Conservation (phyloP, 164 flowering plant genomes). For the Magnolia kwangsiensis region DNA sequence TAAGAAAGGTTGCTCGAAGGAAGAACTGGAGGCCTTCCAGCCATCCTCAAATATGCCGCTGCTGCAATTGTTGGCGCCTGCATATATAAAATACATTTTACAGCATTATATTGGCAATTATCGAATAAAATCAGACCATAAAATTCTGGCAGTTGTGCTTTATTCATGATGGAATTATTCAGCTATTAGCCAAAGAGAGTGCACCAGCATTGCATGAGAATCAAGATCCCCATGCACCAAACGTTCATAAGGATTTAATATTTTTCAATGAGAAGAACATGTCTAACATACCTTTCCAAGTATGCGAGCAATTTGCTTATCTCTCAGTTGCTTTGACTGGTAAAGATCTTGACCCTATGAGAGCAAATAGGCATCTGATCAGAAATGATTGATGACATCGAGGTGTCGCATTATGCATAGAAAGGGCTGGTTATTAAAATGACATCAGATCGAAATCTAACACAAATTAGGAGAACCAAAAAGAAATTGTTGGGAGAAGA, state of each 20-base stretch:
- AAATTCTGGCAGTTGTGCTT: neutral
- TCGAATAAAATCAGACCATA: neutral
- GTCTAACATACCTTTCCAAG: slow-evolving; percentile 76
- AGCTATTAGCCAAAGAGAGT: neutral
- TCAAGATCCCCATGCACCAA: neutral
- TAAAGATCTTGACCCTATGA: slow-evolving; percentile 93
- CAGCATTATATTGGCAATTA: neutral
- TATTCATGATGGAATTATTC: neutral
- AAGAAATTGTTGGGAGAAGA: too few relatives aligned
- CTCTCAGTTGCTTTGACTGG: slow-evolving; percentile 87
- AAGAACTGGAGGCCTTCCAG: slow-evolving; percentile 96
- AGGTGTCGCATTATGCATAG: neutral
- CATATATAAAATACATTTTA: neutral
- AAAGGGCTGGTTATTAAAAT: neutral
- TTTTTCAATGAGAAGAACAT: neutral
- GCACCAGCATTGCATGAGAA: neutral
- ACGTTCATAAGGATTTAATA: neutral
- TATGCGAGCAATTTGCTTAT: slow-evolving; percentile 96
- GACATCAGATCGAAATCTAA: neutral
- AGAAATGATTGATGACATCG: slow-evolving; percentile 1
- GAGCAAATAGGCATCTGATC: slow-evolving; percentile 12
- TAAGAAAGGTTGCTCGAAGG: slow-evolving; percentile 95
- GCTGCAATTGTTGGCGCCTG: slow-evolving; percentile 99
- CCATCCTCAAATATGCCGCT: slow-evolving; percentile 95
- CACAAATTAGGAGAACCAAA: neutral